phyloP scores from a whole-genome alignment of 192 early-diverging fungal genomes.

The Cetraspora pellucida region DNA sequence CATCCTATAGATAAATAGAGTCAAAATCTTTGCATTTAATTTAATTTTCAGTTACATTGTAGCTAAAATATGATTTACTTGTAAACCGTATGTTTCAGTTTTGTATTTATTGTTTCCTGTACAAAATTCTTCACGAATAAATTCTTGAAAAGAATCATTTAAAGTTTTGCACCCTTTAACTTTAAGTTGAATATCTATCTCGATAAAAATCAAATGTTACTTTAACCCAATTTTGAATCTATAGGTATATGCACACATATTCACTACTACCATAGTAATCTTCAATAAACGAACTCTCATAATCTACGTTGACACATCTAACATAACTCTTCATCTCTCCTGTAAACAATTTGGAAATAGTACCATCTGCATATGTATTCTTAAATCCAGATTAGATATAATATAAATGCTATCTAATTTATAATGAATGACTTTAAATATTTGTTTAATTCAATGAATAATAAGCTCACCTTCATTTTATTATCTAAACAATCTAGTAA shows the following conservation, averaged over 20 bases:
- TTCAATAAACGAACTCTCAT: slow-evolving; percentile 90
- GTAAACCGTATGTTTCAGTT: slow-evolving; percentile 90
- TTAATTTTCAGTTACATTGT: background rate
- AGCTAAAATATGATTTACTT: slow-evolving; percentile 40
- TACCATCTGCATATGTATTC: slow-evolving; percentile 89
- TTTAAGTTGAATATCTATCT: slow-evolving; percentile 91
- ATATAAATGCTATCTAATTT: no score
- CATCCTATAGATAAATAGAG: slow-evolving; percentile 55
- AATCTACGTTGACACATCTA: no score
- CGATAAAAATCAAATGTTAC: background rate
- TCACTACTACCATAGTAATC: slow-evolving; percentile 81
- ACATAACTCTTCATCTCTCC: slow-evolving; percentile 98
- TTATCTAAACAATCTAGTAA: slow-evolving; percentile 94
- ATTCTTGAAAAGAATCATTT: slow-evolving; percentile 87
- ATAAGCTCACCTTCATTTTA: slow-evolving; percentile 89
- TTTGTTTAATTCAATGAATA: background rate
- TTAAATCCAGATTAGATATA: no score
- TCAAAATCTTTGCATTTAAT: no score
- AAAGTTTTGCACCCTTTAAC: slow-evolving; percentile 92
- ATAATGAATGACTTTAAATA: no score
- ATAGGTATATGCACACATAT: background rate
- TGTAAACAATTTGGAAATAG: slow-evolving; percentile 86
- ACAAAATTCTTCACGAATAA: slow-evolving; percentile 85
- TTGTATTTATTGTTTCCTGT: slow-evolving; percentile 96
- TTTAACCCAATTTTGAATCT: no score